These are phyloP conservation scores for Laetiporus sulphureus DNA, from an alignment of 1,284 basidiomycete genomes.

Conservation along the genomic window DNA sequence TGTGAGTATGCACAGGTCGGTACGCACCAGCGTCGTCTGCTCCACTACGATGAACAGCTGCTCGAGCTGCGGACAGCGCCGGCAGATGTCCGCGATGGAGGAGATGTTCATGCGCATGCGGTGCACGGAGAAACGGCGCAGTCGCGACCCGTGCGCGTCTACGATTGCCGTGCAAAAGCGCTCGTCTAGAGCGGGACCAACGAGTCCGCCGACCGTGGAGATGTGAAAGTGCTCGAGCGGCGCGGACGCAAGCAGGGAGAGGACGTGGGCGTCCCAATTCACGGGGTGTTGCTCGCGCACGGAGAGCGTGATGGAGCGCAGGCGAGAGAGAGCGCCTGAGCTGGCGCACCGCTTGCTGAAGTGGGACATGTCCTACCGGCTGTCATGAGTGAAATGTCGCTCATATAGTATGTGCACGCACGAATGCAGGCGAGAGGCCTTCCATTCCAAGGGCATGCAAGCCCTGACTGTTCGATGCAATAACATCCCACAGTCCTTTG, in stretches of 20 bases:
- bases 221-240: constrained; percentile 56
- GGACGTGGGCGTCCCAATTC: constrained; percentile 40
- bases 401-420: constrained; percentile 28
- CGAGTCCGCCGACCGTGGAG: constrained; percentile 43
- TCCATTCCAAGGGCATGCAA: constrained; percentile 53
- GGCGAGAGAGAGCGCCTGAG: constrained; percentile 30
- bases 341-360: constrained; percentile 35
- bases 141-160: constrained; percentile 37
- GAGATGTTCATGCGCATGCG: constrained; percentile 47
- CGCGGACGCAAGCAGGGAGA: constrained; percentile 36
- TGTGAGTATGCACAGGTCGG: neutral
- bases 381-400: neutral
- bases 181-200: constrained; percentile 33
- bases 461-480: constrained; percentile 37
- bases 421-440: constrained; percentile 55
- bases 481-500: constrained; percentile 42
- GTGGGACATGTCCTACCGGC: constrained; percentile 41
- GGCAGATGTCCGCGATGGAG: constrained; percentile 49
- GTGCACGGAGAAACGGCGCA: constrained; percentile 58
- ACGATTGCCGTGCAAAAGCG: constrained; percentile 47
- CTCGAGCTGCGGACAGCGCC: constrained; percentile 43
- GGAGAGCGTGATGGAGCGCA: constrained; percentile 56
- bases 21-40: constrained; percentile 37
- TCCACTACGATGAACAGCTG: constrained; percentile 56
- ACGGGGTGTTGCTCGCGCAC: constrained; percentile 29